Evolutionary conservation across 164 flowering plant species (phyloP).

Genomic region (Tinospora cordifolia): DNA sequence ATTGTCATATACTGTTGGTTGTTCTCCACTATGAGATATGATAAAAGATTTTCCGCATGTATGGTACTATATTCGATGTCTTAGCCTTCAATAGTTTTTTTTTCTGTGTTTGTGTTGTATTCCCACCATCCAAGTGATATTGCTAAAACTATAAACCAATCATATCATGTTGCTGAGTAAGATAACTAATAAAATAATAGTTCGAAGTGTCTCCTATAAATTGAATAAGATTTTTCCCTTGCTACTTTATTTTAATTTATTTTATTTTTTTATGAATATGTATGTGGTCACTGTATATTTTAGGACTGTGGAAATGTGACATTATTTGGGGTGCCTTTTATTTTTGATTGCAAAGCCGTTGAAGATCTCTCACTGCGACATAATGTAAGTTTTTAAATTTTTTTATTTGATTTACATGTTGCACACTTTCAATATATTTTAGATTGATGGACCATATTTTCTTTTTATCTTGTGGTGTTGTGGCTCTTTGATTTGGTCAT

Average conservation of each 20-base stretch:
- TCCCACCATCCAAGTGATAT: not conserved
- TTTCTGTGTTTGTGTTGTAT: not conserved
- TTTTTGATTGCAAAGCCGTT: slow-evolving; percentile 55
- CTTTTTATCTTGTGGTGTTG: no score
- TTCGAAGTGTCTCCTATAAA: no score
- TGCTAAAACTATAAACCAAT: not conserved
- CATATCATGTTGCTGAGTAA: not conserved
- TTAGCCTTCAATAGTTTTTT: not conserved
- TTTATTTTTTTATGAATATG: not conserved
- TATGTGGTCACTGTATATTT: slow-evolving; percentile 9
- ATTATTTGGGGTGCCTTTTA: slow-evolving; percentile 37
- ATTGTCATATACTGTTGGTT: not conserved
- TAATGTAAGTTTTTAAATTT: slow-evolving; percentile 40
- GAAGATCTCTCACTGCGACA: slow-evolving; percentile 69
- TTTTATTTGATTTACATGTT: not conserved
- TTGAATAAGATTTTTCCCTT: not conserved
- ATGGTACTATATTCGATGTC: not conserved
- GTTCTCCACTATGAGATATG: not conserved
- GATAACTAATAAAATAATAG: not conserved
- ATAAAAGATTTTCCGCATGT: not conserved
- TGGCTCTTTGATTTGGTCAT: no score
- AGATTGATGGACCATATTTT: not conserved
- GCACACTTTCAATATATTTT: not conserved
- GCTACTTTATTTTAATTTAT: not conserved
- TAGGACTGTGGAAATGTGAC: slow-evolving; percentile 82